Percentiles rank a stretch among this genome's conserved stretches.
These are phyloP conservation scores for Bacidia gigantensis DNA, from an alignment of 495 filamentous ascomycete species.

Conservation along the genomic window DNA sequence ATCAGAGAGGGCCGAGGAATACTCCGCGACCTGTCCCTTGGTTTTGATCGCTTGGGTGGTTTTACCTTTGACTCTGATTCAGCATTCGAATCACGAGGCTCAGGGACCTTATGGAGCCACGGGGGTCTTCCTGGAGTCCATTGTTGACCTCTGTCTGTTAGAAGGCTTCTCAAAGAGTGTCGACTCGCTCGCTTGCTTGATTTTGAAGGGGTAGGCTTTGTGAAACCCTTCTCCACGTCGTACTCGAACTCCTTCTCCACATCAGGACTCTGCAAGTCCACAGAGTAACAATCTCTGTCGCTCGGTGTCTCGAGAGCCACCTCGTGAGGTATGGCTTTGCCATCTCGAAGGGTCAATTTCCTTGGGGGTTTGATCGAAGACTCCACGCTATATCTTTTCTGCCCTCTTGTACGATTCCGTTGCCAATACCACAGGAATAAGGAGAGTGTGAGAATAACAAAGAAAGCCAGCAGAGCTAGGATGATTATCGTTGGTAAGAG, in stretches of 20 bases:
- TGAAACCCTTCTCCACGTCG: conserved; percentile 6
- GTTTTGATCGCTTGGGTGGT: neutral
- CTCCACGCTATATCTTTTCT: neutral
- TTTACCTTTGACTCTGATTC: neutral
- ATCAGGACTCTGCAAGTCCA: conserved; percentile 11
- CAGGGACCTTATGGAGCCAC: conserved; percentile 3
- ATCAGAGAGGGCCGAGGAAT: conserved; percentile 6
- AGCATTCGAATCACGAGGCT: neutral
- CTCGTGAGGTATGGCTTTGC: conserved; percentile 14
- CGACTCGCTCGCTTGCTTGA: conserved; percentile 4
- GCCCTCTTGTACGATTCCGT: conserved; percentile 5
- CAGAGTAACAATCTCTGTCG: conserved; percentile 10
- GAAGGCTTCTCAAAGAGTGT: conserved; percentile 1
- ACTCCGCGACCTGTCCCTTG: conserved; percentile 2
- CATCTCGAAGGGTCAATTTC: conserved; percentile 16
- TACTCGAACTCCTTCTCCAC: conserved; percentile 5
- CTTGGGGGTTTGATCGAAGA: conserved; percentile 7
- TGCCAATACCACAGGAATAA: conserved; percentile 15
- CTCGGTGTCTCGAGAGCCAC: conserved; percentile 13
- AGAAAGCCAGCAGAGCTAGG: conserved; percentile 16
- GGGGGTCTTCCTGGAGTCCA: conserved; percentile 5
- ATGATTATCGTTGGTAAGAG: conserved; percentile 19
- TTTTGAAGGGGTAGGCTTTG: neutral
- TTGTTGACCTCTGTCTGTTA: neutral
- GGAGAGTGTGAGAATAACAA: conserved; percentile 10